These are phyloP conservation scores for Hirschioporus abietinus DNA, from an alignment of 768 basidiomycete genomes.

Conservation along the genomic window DNA sequence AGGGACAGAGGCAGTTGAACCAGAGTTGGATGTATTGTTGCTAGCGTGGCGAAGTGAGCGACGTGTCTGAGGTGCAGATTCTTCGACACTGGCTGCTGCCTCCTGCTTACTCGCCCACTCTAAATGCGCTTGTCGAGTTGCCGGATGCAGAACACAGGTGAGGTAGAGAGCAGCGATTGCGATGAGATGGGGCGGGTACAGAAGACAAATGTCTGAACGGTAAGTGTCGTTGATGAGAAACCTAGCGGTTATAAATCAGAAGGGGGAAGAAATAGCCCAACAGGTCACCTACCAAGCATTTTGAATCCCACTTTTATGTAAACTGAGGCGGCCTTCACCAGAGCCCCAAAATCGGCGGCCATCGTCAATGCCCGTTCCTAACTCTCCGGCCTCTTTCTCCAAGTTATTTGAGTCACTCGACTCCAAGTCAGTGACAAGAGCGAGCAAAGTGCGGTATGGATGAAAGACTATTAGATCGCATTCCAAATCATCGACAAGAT, in stretches of 20 bases:
- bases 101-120: constrained; percentile 29
- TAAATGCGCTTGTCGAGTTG: constrained; percentile 32
- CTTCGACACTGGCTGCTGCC: constrained; percentile 1
- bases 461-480: constrained; percentile 93
- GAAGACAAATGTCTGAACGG: constrained; percentile 86
- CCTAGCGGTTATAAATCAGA: constrained; percentile 38
- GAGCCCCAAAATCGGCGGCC: constrained; percentile 71
- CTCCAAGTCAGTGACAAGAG: constrained; percentile 58
- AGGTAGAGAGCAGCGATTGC: constrained; percentile 91
- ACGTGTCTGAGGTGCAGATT: constrained; percentile 20
- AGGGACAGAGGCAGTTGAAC: constrained; percentile 30
- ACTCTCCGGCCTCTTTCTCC: constrained; percentile 50
- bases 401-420: constrained; percentile 32
- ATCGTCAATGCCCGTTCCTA: constrained; percentile 51
- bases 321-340: constrained; percentile 71
- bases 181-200: constrained; percentile 93
- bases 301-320: constrained; percentile 75
- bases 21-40: constrained; percentile 49
- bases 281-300: constrained; percentile 71
- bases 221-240: constrained; percentile 97
- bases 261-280: background rate
- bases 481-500: constrained; percentile 92
- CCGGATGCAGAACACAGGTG: constrained; percentile 68
- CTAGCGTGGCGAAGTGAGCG: constrained; percentile 30
- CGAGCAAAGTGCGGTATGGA: constrained; percentile 84